Evolutionary conservation across 2,329 filamentous ascomycete species (phyloP).

Genomic region (Curvularia sp.): DNA sequence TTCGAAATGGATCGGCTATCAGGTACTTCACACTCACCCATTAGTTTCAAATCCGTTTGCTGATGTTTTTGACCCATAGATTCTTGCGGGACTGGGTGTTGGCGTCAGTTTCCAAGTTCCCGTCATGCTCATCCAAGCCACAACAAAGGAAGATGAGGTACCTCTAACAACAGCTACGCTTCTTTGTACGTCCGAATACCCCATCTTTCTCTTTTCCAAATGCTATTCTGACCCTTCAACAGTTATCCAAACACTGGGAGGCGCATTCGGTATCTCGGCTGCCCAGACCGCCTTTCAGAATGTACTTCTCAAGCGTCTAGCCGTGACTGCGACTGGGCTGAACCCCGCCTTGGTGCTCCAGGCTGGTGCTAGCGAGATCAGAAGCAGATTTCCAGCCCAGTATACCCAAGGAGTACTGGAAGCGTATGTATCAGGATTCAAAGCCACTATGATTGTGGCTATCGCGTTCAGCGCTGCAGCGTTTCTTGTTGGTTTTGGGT

Average conservation of each 20-base stretch:
- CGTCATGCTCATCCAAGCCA: slow-evolving; percentile 49
- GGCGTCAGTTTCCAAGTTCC: slow-evolving; percentile 36
- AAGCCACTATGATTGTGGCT: slow-evolving; percentile 1
- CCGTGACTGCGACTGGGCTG: slow-evolving; percentile 38
- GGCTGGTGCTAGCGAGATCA: slow-evolving; percentile 44
- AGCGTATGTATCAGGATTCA: slow-evolving; percentile 6
- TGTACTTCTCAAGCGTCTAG: slow-evolving; percentile 41
- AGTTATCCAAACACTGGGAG: slow-evolving; percentile 45
- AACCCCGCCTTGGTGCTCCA: slow-evolving; percentile 37
- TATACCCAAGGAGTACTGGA: slow-evolving; percentile 6
- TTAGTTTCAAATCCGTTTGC: fast-evolving
- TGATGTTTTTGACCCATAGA: slow-evolving; percentile 26
- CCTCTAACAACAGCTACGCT: slow-evolving; percentile 48
- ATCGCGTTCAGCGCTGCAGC: slow-evolving; percentile 9
- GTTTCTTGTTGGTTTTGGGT: slow-evolving; percentile 3
- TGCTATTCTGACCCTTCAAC: neutral
- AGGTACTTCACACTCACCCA: neutral
- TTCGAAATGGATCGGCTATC: slow-evolving; percentile 56
- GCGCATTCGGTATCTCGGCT: slow-evolving; percentile 52
- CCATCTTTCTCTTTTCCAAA: fast-evolving
- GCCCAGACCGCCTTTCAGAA: slow-evolving; percentile 53
- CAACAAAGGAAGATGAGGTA: slow-evolving; percentile 44
- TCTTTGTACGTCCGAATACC: slow-evolving; percentile 39
- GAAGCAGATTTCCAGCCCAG: neutral
- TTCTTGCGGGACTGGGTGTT: slow-evolving; percentile 52